Evolutionary conservation across 495 filamentous ascomycete genomes (phyloP), one percentile per base, ranked within the genome.

Genomic region (Penicillium maclennaniae): DNA sequence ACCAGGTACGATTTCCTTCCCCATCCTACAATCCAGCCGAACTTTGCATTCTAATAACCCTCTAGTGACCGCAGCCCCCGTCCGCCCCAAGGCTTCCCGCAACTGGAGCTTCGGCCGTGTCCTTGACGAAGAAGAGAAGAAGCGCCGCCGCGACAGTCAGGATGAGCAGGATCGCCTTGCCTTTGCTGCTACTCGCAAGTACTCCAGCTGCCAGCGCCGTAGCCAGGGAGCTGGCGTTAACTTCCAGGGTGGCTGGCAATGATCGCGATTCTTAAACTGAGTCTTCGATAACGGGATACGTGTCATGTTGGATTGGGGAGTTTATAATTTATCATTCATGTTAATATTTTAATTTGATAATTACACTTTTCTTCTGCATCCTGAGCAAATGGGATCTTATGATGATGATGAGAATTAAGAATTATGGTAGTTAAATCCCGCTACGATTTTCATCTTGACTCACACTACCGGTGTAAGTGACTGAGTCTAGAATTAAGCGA

Each of bases 231-330:
- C 45, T 38, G 51, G 51, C 3, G 38, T 37, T 42, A 45, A 45
- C 6, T 54, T 54, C 17, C 38, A 54, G 23, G 44, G 45, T 14
- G 51, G 45, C 15, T 54, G 51, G 51, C 51, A 53, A 31, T 49
- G 15, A 49, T 12, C 1, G 38, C 16, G 6, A 16, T 1, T 40
- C n/a, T 37, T 10, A 16, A 14, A 20, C 20, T 20, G 12, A 40
- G 38, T 20, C 38, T 40, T 12, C 1, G 3, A 31, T 1, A 4
- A 14, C 14, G 14, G 31, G 31, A 34, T 2, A 34, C 15, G 31
- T 14, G 31, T 34, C 14, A 34, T 12, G 31, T 12, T 14, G 31
- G 31, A 34, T 34, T 34, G 31, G 10, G 31, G 31, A 34, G 31
- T 34, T 34, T 34, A 34, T 34, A 31, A 14, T 12, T 34, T 3